These are phyloP conservation scores for Irpex rosettiformis DNA, from an alignment of 1,284 basidiomycete species.

Conservation along the genomic window DNA sequence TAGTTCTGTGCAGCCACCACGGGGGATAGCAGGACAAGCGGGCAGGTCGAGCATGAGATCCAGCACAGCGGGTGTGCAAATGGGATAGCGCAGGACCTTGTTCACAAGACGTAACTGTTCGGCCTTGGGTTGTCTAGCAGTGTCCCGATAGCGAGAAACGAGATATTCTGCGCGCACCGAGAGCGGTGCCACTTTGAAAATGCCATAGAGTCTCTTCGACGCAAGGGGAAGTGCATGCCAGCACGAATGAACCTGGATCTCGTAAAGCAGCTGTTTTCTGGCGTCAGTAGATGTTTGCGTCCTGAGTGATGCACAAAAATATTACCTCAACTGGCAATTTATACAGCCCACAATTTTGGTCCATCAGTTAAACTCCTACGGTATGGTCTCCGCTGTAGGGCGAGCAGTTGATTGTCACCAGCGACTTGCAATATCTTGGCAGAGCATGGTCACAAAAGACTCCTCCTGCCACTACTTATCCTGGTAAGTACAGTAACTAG, in stretches of 20 bases:
- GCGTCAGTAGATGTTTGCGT: background rate
- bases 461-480: too few relatives aligned
- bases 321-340: background rate
- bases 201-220: constrained; percentile 45
- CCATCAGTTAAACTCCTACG: background rate
- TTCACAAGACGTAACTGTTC: constrained; percentile 39
- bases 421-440: too few relatives aligned
- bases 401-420: too few relatives aligned
- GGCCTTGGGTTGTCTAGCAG: background rate
- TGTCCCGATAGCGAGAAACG: constrained; percentile 22
- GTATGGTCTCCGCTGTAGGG: too few relatives aligned
- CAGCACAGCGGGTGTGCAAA: constrained; percentile 58
- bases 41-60: constrained; percentile 40
- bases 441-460: too few relatives aligned
- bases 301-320: background rate
- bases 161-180: constrained; percentile 63
- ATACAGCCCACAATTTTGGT: background rate
- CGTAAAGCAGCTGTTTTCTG: constrained; percentile 59
- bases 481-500: too few relatives aligned
- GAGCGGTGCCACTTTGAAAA: constrained; percentile 50
- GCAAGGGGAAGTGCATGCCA: constrained; percentile 58
- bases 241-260: constrained; percentile 64
- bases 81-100: constrained; percentile 56
- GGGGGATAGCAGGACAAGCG: constrained; percentile 9
- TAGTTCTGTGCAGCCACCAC: constrained; percentile 35